Evolutionary conservation across 306 rosid species (phyloP), one percentile per base, ranked within the genome.

Genomic region (Datisca glomerata): DNA sequence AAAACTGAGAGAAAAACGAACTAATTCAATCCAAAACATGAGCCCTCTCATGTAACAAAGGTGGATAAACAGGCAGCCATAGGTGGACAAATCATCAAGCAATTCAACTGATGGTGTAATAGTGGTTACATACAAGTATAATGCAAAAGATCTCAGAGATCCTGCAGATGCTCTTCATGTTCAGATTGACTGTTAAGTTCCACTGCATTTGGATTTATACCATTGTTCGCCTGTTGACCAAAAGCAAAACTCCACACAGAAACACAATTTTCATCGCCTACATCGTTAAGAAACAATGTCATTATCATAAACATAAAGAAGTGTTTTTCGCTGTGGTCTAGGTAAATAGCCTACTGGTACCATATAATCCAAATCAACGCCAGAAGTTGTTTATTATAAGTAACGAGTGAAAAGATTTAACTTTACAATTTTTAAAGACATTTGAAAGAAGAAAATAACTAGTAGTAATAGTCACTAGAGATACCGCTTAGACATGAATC

Each of bases 191-290:
- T 8, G 31, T 4, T 25, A 4, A 25, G 31, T 25, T 49, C 45
- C 35, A 16, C 66, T n/a, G n/a, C n/a, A n/a, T n/a, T n/a, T n/a
- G n/a, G n/a, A n/a, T n/a, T n/a, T n/a, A n/a, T n/a, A 34, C 45
- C 69, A 28, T 53, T 55, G 25, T 61, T 72, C 57, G 45, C 54
- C 46, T 9, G 24, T 53, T 83, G 62, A 64, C 70, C 83, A 66
- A 25, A 65, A 60, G 56, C 32, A 61, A 89, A 89, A 56, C 81
- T 80, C 95, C 97, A 89, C 24, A 89, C 61, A 4, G 97, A 80
- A 61, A 75, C 79, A 53, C 95, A 80, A 40, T 84, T 83, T 75
- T 83, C 84, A 19, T 63, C 61, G 57, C 68, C 97, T 89, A 49
- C 63, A 72, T 22, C 1, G 33, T 1, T 1, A 28, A 31, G 36